Conservation (phyloP, 305 asterid species). For the Fraxinus greggii region DNA sequence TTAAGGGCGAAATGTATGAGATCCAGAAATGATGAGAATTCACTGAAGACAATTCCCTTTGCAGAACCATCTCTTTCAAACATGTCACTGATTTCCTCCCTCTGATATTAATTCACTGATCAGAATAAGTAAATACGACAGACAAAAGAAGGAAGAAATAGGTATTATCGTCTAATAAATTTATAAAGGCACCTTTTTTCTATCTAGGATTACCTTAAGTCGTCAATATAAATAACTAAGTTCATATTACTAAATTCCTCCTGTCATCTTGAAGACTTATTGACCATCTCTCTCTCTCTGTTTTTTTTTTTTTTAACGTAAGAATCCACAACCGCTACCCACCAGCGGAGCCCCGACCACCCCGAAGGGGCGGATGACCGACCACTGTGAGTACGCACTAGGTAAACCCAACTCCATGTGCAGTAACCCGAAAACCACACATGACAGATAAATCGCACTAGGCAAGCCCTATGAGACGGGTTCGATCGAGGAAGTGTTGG, state of each 20-base stretch:
- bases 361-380: no score
- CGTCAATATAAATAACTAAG: background rate
- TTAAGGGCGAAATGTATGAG: slow-evolving; percentile 45
- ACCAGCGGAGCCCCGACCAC: no score
- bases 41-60: slow-evolving; percentile 53
- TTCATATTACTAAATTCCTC: background rate
- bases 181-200: no score
- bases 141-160: background rate
- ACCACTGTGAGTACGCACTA: no score
- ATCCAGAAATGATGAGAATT: slow-evolving; percentile 47
- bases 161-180: no score
- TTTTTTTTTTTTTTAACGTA: no score
- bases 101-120: slow-evolving; percentile 18
- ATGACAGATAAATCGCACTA: no score
- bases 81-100: slow-evolving; percentile 53
- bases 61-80: slow-evolving; percentile 57
- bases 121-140: background rate
- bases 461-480: no score
- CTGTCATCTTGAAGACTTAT: background rate
- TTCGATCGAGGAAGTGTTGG: no score
- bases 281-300: background rate
- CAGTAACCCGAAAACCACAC: no score
- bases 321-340: no score
- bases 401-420: no score
- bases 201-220: background rate